Base-by-base conservation (phyloP, 805 yeast genomes). In the Candida krabiensis region DNA sequence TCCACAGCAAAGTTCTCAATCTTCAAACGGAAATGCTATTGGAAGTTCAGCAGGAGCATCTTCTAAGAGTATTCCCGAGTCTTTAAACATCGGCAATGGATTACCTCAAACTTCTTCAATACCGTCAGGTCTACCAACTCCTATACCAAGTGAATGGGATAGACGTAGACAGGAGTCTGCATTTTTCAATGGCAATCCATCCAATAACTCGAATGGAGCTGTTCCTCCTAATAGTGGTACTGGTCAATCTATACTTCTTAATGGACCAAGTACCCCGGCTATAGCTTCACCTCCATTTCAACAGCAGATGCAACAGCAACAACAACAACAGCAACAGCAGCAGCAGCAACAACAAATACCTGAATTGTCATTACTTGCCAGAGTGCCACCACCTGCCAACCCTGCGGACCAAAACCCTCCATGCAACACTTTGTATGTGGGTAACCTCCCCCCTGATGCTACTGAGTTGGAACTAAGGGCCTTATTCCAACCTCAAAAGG, bases 321-420 rank as follows among this genome's bases (percentile, higher is more conserved):
- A 41, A n/a, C 43, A 37, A 23, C 56, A 43, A 25, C 58, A 39
- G 24, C 47, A 38, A 28, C 50, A 40, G 33, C 57, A 36, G 24
- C 47, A 43, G 17, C 55, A 45, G 37, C 57, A 45, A 19, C 60
- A 46, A 38, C 53, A 45, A 22, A 53, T 66, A 11, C 81, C 81
- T 0, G 93, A 85, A 56, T 68, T 85, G 46, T 81, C 89, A 0
- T 66, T 85, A 31, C 64, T 86, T 33, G 89, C 91, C 0, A 67
- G 88, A 47, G 89, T 86, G 21, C 95, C 93, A 11, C 89, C 91
- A 4, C 95, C 95, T 5, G 96, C 96, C 1, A 91, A 91, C 56
- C 99, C 99, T 5, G 98, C 99, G 2, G 99, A 93, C 63, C 99
- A 93, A 65, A 93, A 93, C 58, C 98, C 99, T 3, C 99, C 99